Evolutionary conservation across 1,284 basidiomycete species (phyloP).

Genomic region (Chalciporus sp.): DNA sequence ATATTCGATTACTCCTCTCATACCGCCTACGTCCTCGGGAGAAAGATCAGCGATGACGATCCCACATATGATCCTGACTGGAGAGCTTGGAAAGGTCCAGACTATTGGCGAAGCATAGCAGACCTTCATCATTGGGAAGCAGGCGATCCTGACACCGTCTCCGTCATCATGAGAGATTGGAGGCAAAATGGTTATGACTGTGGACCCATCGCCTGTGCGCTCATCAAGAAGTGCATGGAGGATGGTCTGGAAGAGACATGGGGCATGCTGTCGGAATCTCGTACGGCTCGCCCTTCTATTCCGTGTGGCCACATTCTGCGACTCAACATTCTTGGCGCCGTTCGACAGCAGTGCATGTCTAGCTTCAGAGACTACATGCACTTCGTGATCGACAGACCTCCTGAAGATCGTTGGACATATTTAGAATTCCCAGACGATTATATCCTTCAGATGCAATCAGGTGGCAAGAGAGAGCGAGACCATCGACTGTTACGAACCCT

Average conservation of each 20-base stretch:
- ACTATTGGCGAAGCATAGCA: conserved; percentile 6
- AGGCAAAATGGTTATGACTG: conserved; percentile 12
- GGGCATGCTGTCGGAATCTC: neutral
- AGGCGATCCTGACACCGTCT: neutral
- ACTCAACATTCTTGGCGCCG: neutral
- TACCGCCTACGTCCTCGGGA: conserved; percentile 7
- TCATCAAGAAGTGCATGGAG: conserved; percentile 4
- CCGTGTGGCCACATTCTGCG: conserved; percentile 10
- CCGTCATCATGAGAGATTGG: conserved; percentile 1
- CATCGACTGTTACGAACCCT: neutral
- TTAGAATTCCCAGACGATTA: conserved; percentile 1
- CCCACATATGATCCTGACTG: conserved; percentile 1
- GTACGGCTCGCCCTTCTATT: neutral
- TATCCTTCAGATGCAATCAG: neutral
- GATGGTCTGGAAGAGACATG: neutral
- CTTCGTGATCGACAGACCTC: neutral
- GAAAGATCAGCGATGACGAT: neutral
- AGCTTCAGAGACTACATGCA: conserved; percentile 7
- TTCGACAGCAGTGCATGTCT: neutral
- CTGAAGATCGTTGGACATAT: conserved; percentile 2
- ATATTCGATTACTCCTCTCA: conserved; percentile 4
- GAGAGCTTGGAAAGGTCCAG: conserved; percentile 1
- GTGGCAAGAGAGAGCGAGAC: neutral
- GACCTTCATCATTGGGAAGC: conserved; percentile 7
- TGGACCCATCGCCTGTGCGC: conserved; percentile 4